Evolutionary conservation across 2,329 filamentous ascomycete genomes (phyloP).

Genomic region (Neonectria ditissima): DNA sequence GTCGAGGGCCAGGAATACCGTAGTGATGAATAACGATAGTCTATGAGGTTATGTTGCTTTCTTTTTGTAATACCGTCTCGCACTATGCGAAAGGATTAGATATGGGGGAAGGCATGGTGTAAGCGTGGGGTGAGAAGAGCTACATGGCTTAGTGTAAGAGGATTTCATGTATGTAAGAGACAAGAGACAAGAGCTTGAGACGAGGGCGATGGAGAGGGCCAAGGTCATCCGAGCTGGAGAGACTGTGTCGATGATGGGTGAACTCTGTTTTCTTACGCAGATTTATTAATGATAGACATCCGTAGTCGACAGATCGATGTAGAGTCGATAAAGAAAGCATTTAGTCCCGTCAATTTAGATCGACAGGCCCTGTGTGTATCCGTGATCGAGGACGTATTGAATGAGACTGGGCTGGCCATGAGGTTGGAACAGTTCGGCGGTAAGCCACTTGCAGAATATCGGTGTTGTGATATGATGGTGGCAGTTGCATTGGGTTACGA

Average conservation of each 20-base stretch:
- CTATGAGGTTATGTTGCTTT: slow-evolving; percentile 38
- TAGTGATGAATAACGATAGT: slow-evolving; percentile 54
- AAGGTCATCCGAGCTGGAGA: neutral
- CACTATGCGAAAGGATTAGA: slow-evolving; percentile 11
- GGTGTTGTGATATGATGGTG: neutral
- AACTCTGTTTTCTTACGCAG: slow-evolving; percentile 1
- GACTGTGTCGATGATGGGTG: slow-evolving; percentile 1
- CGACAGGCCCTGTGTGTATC: neutral
- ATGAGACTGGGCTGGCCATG: neutral
- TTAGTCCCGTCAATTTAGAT: slow-evolving; percentile 1
- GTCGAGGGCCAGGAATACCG: slow-evolving; percentile 62
- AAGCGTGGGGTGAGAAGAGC: neutral
- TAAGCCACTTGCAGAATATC: neutral
- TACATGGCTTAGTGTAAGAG: neutral
- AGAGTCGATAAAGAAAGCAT: slow-evolving; percentile 6
- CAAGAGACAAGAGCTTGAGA: slow-evolving; percentile 1
- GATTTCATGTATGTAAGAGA: neutral
- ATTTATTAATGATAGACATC: slow-evolving; percentile 3
- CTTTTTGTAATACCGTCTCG: slow-evolving; percentile 22
- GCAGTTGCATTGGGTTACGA: neutral
- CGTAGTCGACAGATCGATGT: neutral
- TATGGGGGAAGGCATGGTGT: slow-evolving; percentile 9
- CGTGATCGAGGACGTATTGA: neutral
- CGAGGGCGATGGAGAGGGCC: slow-evolving; percentile 1
- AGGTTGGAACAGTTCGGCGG: neutral